Percentiles rank a stretch among this genome's conserved stretches.
These are phyloP conservation scores for Aspergillus fischeri DNA, from an alignment of 2,329 filamentous ascomycete genomes.

Conservation along the genomic window DNA sequence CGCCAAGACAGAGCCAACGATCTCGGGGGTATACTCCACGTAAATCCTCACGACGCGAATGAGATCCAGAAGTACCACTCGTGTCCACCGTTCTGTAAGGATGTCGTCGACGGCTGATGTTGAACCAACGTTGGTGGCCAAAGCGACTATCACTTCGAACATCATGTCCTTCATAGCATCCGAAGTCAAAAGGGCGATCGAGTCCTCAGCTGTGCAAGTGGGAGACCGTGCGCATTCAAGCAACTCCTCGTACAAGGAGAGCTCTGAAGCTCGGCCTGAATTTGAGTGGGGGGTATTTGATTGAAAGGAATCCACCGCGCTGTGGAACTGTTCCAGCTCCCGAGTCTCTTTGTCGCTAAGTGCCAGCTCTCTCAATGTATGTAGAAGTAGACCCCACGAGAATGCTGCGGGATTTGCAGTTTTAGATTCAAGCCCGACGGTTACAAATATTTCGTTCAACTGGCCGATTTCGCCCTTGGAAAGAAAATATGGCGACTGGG, in stretches of 20 bases:
- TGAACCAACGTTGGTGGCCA: constrained; percentile 43
- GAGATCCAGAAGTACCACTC: constrained; percentile 64
- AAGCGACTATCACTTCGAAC: constrained; percentile 45
- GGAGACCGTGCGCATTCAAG: constrained; percentile 42
- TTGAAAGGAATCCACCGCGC: constrained; percentile 38
- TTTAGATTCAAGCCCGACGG: constrained; percentile 52
- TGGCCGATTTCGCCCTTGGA: constrained; percentile 66
- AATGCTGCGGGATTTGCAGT: constrained; percentile 71
- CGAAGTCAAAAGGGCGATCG: constrained; percentile 45
- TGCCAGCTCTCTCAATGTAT: constrained; percentile 63
- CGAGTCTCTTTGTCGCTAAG: constrained; percentile 56
- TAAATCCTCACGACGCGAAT: constrained; percentile 63
- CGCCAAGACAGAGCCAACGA: constrained; percentile 62
- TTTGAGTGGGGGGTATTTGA: constrained; percentile 32
- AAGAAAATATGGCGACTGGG: constrained; percentile 59
- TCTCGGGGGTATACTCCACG: constrained; percentile 68
- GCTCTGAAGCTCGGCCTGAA: constrained; percentile 28
- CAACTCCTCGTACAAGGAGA: constrained; percentile 45
- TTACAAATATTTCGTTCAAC: constrained; percentile 67
- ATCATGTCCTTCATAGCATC: constrained; percentile 44
- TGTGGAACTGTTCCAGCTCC: constrained; percentile 41
- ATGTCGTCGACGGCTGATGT: constrained; percentile 48
- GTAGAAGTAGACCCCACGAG: constrained; percentile 74
- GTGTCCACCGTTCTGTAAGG: constrained; percentile 59
- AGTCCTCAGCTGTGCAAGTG: constrained; percentile 41